phyloP scores from a whole-genome alignment of 371 early-diverging fungal genomes.

The Zancudomyces culisetae region DNA sequence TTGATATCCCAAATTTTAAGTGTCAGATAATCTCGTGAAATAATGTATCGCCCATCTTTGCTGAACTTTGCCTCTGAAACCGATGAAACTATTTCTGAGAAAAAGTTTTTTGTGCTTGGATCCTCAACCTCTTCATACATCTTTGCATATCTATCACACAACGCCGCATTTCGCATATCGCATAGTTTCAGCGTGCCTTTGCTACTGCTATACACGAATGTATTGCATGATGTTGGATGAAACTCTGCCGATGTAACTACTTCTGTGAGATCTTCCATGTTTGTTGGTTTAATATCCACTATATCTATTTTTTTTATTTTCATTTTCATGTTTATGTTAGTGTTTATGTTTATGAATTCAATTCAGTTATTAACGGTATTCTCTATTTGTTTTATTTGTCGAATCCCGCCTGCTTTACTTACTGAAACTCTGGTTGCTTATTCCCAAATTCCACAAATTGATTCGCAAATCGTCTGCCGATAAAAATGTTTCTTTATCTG shows the following conservation, averaged over 20 bases:
- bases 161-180: slow-evolving; percentile 89
- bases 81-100: slow-evolving; percentile 95
- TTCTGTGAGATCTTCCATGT: slow-evolving; percentile 97
- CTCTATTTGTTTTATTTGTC: too few relatives aligned
- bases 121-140: slow-evolving; percentile 92
- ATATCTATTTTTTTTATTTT: too few relatives aligned
- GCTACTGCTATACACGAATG: slow-evolving; percentile 96
- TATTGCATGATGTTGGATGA: slow-evolving; percentile 84
- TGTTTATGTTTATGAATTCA: too few relatives aligned
- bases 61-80: slow-evolving; percentile 92
- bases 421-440: slow-evolving; percentile 85
- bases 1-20: slow-evolving; percentile 95
- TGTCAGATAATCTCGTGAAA: slow-evolving; percentile 90
- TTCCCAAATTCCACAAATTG: slow-evolving; percentile 94
- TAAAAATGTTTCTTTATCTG: slow-evolving; percentile 90
- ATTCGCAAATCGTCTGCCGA: slow-evolving; percentile 96
- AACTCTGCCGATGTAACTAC: slow-evolving; percentile 98
- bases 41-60: slow-evolving; percentile 84
- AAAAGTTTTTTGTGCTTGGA: slow-evolving; percentile 80
- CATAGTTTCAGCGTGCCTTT: slow-evolving; percentile 92
- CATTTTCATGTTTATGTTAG: too few relatives aligned
- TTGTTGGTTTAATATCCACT: slow-evolving; percentile 98
- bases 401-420: too few relatives aligned
- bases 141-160: slow-evolving; percentile 86
- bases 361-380: too few relatives aligned